phyloP scores from a whole-genome alignment of 371 early-diverging fungal genomes.

The Polyrhizophydium stewartii region DNA sequence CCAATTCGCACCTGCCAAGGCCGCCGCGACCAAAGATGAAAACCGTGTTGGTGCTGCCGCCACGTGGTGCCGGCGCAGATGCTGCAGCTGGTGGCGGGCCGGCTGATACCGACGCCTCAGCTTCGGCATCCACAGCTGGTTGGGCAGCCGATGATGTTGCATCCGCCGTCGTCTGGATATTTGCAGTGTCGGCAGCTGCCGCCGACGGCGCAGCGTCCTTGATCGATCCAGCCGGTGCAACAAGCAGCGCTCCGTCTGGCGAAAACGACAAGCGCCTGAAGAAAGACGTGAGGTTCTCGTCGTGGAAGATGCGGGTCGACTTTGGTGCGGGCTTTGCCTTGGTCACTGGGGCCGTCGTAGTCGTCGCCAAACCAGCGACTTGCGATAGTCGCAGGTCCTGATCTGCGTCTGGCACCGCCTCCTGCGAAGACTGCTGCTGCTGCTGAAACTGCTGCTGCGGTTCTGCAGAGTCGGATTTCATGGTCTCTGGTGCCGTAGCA shows the following conservation, averaged over 20 bases:
- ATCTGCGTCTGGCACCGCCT: no score
- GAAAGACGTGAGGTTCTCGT: slow-evolving; percentile 86
- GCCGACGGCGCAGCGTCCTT: background rate
- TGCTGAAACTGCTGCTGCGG: no score
- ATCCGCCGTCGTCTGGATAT: background rate
- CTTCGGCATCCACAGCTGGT: no score
- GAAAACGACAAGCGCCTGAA: slow-evolving; percentile 86
- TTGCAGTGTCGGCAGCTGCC: background rate
- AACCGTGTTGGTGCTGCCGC: slow-evolving; percentile 30
- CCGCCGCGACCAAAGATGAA: slow-evolving; percentile 44
- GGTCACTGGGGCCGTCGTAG: no score
- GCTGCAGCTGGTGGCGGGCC: no score
- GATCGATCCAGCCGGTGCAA: slow-evolving; percentile 77
- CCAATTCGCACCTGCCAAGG: slow-evolving; percentile 25
- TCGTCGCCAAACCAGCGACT: no score
- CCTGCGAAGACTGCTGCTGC: no score
- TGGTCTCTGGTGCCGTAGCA: no score
- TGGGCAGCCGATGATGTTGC: background rate
- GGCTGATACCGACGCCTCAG: no score
- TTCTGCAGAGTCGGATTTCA: no score
- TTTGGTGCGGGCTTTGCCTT: no score
- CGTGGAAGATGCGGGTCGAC: slow-evolving; percentile 56
- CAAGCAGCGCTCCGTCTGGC: slow-evolving; percentile 82
- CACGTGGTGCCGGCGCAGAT: background rate
- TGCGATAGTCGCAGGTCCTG: no score